Evolutionary conservation across 768 basidiomycete species (phyloP).

Genomic region (Termitomyces sp.): DNA sequence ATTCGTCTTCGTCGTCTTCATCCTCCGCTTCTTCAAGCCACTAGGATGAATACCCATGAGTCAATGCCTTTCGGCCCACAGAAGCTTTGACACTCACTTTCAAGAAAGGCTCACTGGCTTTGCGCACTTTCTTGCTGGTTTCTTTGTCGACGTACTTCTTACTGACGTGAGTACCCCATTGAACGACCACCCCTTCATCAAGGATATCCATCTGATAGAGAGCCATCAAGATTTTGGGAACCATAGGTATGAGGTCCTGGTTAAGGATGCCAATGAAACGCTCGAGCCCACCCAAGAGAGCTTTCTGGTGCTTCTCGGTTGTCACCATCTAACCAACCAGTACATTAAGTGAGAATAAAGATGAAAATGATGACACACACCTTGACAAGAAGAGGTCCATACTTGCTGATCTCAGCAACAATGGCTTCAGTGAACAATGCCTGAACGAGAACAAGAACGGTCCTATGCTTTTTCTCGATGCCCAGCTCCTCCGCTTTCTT

Average conservation of each 20-base stretch:
- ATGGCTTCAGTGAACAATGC: conserved; percentile 76
- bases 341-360: conserved; percentile 3
- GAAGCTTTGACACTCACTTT: conserved; percentile 46
- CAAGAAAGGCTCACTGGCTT: conserved; percentile 92
- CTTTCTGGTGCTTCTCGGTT: conserved; percentile 94
- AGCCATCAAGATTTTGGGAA: conserved; percentile 92
- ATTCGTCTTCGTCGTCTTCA: conserved; percentile 53
- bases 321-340: conserved; percentile 60
- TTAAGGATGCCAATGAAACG: conserved; percentile 71
- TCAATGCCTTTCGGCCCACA: conserved; percentile 1
- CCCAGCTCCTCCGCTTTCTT: conserved; percentile 89
- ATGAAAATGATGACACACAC: conserved; percentile 31
- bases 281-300: conserved; percentile 90
- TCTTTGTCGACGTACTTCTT: conserved; percentile 97
- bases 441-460: conserved; percentile 77
- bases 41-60: conserved; percentile 26
- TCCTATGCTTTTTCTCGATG: conserved; percentile 93
- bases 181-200: conserved; percentile 83
- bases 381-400: conserved; percentile 70
- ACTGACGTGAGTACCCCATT: conserved; percentile 96
- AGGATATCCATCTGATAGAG: conserved; percentile 91
- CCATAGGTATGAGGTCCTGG: conserved; percentile 61
- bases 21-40: conserved; percentile 91
- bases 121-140: conserved; percentile 90
- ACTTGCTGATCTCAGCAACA: conserved; percentile 55